Evolutionary conservation across 108 stramenopile species (phyloP), one percentile per base, ranked within the genome.

Genomic region (Pseudonitzschia multiseries): DNA sequence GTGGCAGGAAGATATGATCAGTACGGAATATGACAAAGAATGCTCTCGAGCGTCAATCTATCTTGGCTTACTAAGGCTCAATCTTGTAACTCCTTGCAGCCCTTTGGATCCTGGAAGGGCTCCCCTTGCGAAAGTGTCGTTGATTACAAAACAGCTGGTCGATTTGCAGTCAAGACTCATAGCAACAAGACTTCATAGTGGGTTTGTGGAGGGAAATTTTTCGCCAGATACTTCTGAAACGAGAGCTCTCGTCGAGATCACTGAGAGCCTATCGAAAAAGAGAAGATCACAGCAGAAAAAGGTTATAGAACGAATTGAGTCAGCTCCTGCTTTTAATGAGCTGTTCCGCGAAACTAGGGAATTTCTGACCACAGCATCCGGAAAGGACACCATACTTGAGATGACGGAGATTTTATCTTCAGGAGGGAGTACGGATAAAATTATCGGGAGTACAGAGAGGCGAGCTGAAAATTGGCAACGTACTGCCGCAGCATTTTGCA

Each of bases 51-150:
- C 89, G n/a, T 78, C 85, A 73, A 81, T 91, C 21, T 83, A 86
- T 43, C 56, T 96, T 40, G 97, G 97, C 8, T 69, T 89, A 28
- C 63, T 96, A 5, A 80, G 89, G 44, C 80, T 97, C 8, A 82
- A 85, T 33, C 76, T 98, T 29, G 69, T 89, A 17, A 56, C 88
- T 28, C 97, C 97, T 17, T 75, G 86, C 24, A 86, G 94, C 18
- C 96, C 96, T 2, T 79, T 96, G n/a, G 97, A 98, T 71, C 97
- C 97, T n/a, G 96, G 93, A 27, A 71, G 71, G 75, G 87, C 84
- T 57, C 95, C 97, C 22, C 77, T 84, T 2, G 90, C 94, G 18
- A 95, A 96, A 72, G 88, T 87, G 5, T 69, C 77, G 4, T 64
- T 91, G 28, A 68, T 94, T 18, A 70, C 90, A 48, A 57, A 62